Base-by-base conservation (phyloP, 2,329 filamentous ascomycete genomes). In the Hypocreales sp. region DNA sequence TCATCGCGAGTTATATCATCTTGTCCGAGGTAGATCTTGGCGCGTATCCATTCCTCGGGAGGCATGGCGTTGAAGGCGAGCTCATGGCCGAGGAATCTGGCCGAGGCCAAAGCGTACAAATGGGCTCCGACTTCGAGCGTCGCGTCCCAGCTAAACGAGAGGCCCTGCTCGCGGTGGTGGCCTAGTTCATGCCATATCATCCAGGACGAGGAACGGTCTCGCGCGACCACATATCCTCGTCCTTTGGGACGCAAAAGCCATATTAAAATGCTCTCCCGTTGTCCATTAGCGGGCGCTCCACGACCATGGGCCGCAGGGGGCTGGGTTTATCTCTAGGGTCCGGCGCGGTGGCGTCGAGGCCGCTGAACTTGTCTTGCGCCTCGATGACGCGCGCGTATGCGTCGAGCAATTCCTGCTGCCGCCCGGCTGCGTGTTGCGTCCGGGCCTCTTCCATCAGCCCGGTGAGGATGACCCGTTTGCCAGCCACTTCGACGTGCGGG, bases 331-430 rank as follows among this genome's bases (percentile, higher is more conserved):
- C 25, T 8, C 15, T 10, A 4, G 22, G 13, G 14, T 25, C 17
- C 3, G 20, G 4, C 8, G 20, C 25, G 13, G 11, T n/a, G 11
- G 15, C 10, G 18, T 13, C 5, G 12, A 33, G 24, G 6, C 21
- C 31, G 25, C 27, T 30, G 15, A 33, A 28, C 5, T n/a, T 15
- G 15, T 33, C 28, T 10, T 31, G 23, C 3, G 31, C 31, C 6
- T 14, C 4, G n/a, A 33, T 25, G 17, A 31, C 29, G 13, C n/a
- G 10, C 8, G 7, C 18, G 21, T 33, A 33, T 2, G 18, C 14
- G 2, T 16, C 12, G 10, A 33, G 20, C 12, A 30, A 20, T 10
- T 20, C 10, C 18, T 20, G 18, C 18, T 20, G 7, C 18, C 10
- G 18, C 7, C 18, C 18, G 18, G 7, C 7, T 10, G 7, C 18